phyloP scores from a whole-genome alignment of 306 rosid genomes.

The Prunus mongolica region DNA sequence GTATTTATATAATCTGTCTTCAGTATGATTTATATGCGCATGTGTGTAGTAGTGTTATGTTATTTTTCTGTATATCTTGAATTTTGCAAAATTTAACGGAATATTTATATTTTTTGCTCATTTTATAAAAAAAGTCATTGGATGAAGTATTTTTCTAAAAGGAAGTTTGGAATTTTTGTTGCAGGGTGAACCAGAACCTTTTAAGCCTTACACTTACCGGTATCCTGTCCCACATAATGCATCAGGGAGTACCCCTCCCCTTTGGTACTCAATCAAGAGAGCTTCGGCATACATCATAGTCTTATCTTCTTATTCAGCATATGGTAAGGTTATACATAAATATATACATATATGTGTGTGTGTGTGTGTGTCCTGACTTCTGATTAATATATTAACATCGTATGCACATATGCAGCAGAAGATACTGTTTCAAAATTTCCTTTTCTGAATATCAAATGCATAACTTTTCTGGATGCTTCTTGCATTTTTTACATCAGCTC shows the following conservation, averaged over 20 bases:
- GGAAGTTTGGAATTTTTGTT: conserved; percentile 2
- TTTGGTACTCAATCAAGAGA: conserved; percentile 63
- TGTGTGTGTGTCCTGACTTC: too few species aligned
- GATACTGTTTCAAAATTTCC: not conserved
- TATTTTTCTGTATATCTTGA: not conserved
- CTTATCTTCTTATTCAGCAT: conserved; percentile 67
- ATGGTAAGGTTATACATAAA: conserved; percentile 33
- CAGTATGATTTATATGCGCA: too few species aligned
- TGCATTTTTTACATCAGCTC: not conserved
- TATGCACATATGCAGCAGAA: not conserved
- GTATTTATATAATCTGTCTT: not conserved
- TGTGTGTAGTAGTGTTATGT: too few species aligned
- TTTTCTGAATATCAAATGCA: not conserved
- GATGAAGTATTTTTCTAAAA: not conserved
- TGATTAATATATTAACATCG: not conserved
- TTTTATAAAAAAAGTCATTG: not conserved
- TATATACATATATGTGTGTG: too few species aligned
- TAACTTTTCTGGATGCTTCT: not conserved
- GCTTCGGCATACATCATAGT: conserved; percentile 78
- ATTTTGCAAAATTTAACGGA: not conserved
- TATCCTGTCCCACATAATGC: conserved; percentile 44
- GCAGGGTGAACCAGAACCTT: conserved; percentile 63
- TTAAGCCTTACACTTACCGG: conserved; percentile 57
- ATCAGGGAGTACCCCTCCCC: conserved; percentile 37
- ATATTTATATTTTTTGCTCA: not conserved